Evolutionary conservation across 1,284 basidiomycete genomes (phyloP).

Genomic region (Moesziomyces antarcticus): DNA sequence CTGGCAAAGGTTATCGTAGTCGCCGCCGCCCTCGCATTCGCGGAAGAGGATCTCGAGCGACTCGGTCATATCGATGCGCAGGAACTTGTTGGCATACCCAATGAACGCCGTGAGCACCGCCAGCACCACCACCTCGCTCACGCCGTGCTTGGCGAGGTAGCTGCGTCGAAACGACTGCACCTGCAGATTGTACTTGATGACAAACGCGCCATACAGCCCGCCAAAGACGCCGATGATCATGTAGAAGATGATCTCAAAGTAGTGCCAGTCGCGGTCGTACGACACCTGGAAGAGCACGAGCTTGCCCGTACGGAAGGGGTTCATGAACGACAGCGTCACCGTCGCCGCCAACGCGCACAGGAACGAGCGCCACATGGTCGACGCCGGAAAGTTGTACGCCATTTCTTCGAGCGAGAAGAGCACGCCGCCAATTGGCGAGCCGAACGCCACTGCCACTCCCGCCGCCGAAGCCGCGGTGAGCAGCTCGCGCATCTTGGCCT

Average conservation of each 20-base stretch:
- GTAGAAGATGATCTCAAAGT: slow-evolving; percentile 97
- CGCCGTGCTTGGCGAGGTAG: slow-evolving; percentile 82
- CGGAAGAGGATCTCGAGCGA: slow-evolving; percentile 95
- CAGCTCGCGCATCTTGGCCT: slow-evolving; percentile 96
- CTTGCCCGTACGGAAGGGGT: slow-evolving; percentile 97
- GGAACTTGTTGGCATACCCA: slow-evolving; percentile 92
- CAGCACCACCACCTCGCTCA: slow-evolving; percentile 87
- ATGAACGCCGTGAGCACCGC: slow-evolving; percentile 89
- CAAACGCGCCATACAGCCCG: slow-evolving; percentile 94
- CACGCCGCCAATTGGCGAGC: slow-evolving; percentile 96
- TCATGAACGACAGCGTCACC: slow-evolving; percentile 96
- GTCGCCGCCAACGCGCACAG: slow-evolving; percentile 97
- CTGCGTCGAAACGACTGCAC: slow-evolving; percentile 92
- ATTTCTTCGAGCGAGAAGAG: slow-evolving; percentile 80
- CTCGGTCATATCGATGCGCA: slow-evolving; percentile 98
- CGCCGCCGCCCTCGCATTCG: slow-evolving; percentile 94
- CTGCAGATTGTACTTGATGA: slow-evolving; percentile 96
- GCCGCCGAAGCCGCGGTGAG: slow-evolving; percentile 95
- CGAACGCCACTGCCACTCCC: slow-evolving; percentile 96
- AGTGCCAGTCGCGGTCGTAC: slow-evolving; percentile 98
- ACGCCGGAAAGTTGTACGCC: slow-evolving; percentile 94
- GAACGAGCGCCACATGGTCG: slow-evolving; percentile 98
- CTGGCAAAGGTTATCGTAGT: slow-evolving; percentile 94
- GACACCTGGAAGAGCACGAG: slow-evolving; percentile 97
- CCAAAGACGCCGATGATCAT: slow-evolving; percentile 95